These are phyloP conservation scores for Ophidiomyces ophidiicola DNA, from an alignment of 2,329 filamentous ascomycete species.

Conservation along the genomic window DNA sequence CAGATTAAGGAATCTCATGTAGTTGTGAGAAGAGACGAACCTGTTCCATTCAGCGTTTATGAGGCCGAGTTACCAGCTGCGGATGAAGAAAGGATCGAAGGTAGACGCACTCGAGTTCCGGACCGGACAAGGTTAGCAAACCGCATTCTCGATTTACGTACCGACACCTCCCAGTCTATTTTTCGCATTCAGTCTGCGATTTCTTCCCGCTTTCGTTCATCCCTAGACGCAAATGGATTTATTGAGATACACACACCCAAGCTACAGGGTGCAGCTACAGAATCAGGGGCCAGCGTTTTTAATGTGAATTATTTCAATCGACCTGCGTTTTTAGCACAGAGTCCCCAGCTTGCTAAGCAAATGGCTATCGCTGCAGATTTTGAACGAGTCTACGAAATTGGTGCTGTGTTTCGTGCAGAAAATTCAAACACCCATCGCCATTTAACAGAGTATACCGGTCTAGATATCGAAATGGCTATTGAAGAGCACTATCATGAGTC, in stretches of 20 bases:
- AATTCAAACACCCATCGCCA: constrained; percentile 94
- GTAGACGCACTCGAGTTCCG: constrained; percentile 49
- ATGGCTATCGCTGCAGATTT: constrained; percentile 87
- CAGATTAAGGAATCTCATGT: constrained; percentile 54
- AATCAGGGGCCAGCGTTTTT: constrained; percentile 85
- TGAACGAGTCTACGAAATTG: constrained; percentile 76
- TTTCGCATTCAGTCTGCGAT: constrained; percentile 78
- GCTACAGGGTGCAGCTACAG: constrained; percentile 76
- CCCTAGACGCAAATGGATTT: constrained; percentile 64
- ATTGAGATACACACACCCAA: constrained; percentile 93
- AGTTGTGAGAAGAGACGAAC: constrained; percentile 48
- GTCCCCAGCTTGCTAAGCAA: constrained; percentile 83
- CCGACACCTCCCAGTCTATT: constrained; percentile 74
- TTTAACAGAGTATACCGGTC: constrained; percentile 83
- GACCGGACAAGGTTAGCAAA: constrained; percentile 65
- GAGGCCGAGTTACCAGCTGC: constrained; percentile 52
- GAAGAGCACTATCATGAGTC: constrained; percentile 84
- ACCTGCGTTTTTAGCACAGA: constrained; percentile 78
- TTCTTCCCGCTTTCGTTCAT: constrained; percentile 64
- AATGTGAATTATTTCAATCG: constrained; percentile 84
- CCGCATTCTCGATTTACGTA: constrained; percentile 71
- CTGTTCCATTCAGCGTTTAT: constrained; percentile 57
- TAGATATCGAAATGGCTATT: constrained; percentile 88
- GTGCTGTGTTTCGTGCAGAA: constrained; percentile 82
- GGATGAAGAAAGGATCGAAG: constrained; percentile 45